Evolutionary conservation across 163 green algal species (phyloP).

Genomic region (Volvox carteri): DNA sequence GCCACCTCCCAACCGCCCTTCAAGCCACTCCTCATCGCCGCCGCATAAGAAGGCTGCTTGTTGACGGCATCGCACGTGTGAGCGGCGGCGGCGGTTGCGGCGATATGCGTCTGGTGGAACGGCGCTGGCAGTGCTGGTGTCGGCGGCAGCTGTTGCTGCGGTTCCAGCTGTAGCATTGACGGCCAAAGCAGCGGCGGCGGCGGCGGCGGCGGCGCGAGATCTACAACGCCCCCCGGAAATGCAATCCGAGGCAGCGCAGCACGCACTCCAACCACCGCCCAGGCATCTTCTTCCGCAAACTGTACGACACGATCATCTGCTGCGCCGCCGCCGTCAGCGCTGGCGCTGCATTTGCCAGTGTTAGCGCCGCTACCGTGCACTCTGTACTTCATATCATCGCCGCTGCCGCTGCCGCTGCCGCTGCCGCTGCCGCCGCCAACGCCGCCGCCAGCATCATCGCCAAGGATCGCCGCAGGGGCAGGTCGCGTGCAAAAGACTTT

Average conservation of each 20-base stretch:
- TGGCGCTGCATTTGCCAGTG: background rate
- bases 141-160: background rate
- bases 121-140: background rate
- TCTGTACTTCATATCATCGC: background rate
- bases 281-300: background rate
- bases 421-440: background rate
- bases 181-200: background rate
- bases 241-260: background rate
- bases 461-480: too few relatives aligned
- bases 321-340: background rate
- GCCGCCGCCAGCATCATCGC: background rate
- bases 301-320: background rate
- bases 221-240: conserved; percentile 8
- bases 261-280: background rate
- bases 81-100: too few relatives aligned
- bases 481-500: background rate
- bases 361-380: conserved; percentile 1
- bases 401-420: background rate
- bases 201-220: conserved; percentile 26
- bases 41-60: too few relatives aligned
- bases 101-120: background rate
- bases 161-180: background rate
- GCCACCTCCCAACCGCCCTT: too few relatives aligned
- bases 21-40: too few relatives aligned
- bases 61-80: too few relatives aligned